phyloP scores from a whole-genome alignment of 2,329 filamentous ascomycete species.

The Pyrenochaeta sp. region DNA sequence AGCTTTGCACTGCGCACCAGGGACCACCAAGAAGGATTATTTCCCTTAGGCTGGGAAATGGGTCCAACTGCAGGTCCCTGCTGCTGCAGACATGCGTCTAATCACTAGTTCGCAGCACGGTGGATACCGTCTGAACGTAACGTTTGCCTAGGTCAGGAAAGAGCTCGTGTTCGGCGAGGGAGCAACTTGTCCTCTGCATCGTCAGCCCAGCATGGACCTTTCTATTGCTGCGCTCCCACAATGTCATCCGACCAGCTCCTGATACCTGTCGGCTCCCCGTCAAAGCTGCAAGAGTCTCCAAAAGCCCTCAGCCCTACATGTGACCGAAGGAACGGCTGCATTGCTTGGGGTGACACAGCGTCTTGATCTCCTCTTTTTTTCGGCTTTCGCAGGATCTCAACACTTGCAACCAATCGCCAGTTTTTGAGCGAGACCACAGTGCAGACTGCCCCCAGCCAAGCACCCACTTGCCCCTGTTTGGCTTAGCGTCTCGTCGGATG shows the following conservation, averaged over 20 bases:
- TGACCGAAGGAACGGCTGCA: neutral
- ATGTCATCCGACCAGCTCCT: neutral
- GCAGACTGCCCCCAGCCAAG: neutral
- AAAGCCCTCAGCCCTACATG: neutral
- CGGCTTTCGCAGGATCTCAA: neutral
- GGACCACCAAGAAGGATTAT: slow-evolving; percentile 8
- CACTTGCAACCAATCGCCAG: neutral
- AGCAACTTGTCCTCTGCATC: neutral
- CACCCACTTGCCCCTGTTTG: neutral
- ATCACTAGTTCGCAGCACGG: slow-evolving; percentile 17
- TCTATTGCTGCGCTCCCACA: neutral
- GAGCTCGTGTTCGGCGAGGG: neutral
- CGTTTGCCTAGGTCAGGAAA: neutral
- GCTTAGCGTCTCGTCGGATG: neutral
- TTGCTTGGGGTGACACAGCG: neutral
- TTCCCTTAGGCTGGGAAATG: slow-evolving; percentile 4
- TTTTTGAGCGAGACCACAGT: neutral
- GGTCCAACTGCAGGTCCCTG: slow-evolving; percentile 7
- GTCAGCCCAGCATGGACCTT: neutral
- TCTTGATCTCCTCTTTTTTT: neutral
- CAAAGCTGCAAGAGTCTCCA: neutral
- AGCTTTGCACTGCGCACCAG: slow-evolving; percentile 9
- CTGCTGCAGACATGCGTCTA: slow-evolving; percentile 12
- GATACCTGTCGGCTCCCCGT: neutral
- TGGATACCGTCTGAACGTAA: slow-evolving; percentile 3